These are phyloP conservation scores for Lumnitzera littorea DNA, from an alignment of 345 rosid genomes.

Conservation along the genomic window DNA sequence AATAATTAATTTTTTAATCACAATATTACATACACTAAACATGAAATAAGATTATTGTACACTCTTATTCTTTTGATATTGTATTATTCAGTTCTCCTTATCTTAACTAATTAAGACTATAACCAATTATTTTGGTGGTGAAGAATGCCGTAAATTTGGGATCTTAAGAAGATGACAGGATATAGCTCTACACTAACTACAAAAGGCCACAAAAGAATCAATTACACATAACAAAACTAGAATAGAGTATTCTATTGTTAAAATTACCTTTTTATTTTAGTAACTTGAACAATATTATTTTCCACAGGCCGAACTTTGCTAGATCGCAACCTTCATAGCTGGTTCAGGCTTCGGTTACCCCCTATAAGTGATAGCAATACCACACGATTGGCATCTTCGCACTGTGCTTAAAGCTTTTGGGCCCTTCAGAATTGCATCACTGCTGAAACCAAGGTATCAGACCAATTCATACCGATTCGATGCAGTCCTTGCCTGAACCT, in stretches of 20 bases:
- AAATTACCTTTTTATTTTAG: neutral
- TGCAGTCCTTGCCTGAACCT: no score
- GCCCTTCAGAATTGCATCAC: conserved; percentile 22
- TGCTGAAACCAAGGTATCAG: conserved; percentile 11
- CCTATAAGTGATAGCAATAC: conserved; percentile 22
- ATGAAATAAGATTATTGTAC: no score
- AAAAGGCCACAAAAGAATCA: conserved; percentile 24
- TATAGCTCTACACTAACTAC: conserved; percentile 27
- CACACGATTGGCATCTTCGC: conserved; percentile 19
- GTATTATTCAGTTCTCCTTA: no score
- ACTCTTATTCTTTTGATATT: no score
- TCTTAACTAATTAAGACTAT: conserved; percentile 8
- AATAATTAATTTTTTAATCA: no score
- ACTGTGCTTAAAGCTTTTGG: conserved; percentile 32
- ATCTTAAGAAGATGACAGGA: conserved; percentile 2
- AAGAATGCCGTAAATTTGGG: neutral
- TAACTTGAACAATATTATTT: neutral
- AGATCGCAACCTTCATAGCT: conserved; percentile 49
- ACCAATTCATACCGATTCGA: no score
- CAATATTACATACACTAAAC: no score
- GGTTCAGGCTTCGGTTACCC: conserved; percentile 34
- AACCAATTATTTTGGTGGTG: conserved; percentile 5
- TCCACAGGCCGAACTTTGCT: conserved; percentile 29
- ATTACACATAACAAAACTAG: conserved; percentile 10
- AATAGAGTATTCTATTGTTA: neutral